Percentiles rank a stretch among this genome's conserved stretches.
Evolutionary conservation across 192 early-diverging fungal species (phyloP).

Genomic region (Coemansia asiatica): DNA sequence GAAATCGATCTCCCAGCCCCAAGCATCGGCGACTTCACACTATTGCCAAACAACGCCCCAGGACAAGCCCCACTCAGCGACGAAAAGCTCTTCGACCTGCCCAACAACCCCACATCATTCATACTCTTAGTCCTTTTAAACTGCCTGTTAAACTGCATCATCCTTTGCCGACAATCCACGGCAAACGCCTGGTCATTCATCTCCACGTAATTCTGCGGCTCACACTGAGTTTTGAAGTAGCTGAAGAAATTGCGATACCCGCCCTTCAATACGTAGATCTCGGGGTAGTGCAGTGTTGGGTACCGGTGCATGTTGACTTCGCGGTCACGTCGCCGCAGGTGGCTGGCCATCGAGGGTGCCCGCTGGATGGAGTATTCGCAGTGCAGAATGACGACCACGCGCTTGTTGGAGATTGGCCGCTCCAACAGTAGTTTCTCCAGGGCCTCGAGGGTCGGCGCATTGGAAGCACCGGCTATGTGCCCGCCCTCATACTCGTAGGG

Average conservation of each 20-base stretch:
- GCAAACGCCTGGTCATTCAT: conserved; percentile 69
- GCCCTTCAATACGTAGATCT: conserved; percentile 82
- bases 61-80: conserved; percentile 8
- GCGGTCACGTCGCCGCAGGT: conserved; percentile 74
- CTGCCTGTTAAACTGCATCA: conserved; percentile 56
- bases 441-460: conserved; percentile 63
- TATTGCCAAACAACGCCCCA: conserved; percentile 19
- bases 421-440: conserved; percentile 65
- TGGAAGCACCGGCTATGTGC: conserved; percentile 72
- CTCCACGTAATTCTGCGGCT: conserved; percentile 75
- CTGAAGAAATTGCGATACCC: conserved; percentile 78
- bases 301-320: conserved; percentile 68
- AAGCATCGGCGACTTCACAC: conserved; percentile 23
- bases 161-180: conserved; percentile 56
- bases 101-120: conserved; percentile 39
- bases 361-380: conserved; percentile 85
- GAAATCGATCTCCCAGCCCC: conserved; percentile 14
- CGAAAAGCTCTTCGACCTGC: conserved; percentile 12
- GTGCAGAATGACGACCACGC: conserved; percentile 72
- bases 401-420: conserved; percentile 45
- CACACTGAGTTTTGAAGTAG: conserved; percentile 61
- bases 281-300: conserved; percentile 78
- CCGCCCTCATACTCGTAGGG: conserved; percentile 87
- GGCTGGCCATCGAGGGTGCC: conserved; percentile 79
- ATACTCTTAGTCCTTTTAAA: conserved; percentile 60